Evolutionary conservation across 2,329 filamentous ascomycete genomes (phyloP), one percentile per base, ranked within the genome.

Genomic region (Cordyceps tenuipes): DNA sequence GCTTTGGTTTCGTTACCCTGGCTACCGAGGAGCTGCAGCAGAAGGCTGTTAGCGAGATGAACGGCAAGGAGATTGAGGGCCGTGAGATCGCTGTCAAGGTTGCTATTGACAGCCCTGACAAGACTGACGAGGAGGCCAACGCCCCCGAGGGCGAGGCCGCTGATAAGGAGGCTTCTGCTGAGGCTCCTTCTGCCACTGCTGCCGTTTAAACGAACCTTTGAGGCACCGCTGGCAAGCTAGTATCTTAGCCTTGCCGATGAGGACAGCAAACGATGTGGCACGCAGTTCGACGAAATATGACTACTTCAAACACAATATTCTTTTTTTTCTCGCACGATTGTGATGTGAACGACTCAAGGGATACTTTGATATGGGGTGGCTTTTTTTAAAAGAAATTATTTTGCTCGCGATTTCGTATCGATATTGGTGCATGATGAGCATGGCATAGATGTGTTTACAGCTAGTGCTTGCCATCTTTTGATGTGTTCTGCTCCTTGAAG

Each of bases 51-150:
- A 73, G 79, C 57, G 94, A 99, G 83, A 99, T 99, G 94, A 97
- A 99, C 79, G 94, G 91, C 79, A 97, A 96, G 86, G 90, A 96
- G 75, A 94, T 99, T 68, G 94, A 97, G 77, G 94, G 93, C 66
- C 93, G 94, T 71, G 93, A 97, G 82, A 99, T 99, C 69, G 94
- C 94, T 66, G 94, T 99, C 84, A 99, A 99, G 89, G 92, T 99
- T 73, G 94, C 94, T 73, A 97, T 99, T 72, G 94, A 99, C 82
- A 97, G 91, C 83, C 94, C 94, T 66, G 93, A 95, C 79, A 99
- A 97, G 88, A 87, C 84, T 63, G 84, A 88, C 66, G 93, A 97
- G 78, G 93, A 97, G 73, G 85, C 89, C 71, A 88, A 82, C 69
- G 77, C 77, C 64, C 75, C 75, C 56, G 77, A 79, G 65, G 71